phyloP scores from a whole-genome alignment of 1,139 yeast genomes.

The Suhomyces coccinellae region DNA sequence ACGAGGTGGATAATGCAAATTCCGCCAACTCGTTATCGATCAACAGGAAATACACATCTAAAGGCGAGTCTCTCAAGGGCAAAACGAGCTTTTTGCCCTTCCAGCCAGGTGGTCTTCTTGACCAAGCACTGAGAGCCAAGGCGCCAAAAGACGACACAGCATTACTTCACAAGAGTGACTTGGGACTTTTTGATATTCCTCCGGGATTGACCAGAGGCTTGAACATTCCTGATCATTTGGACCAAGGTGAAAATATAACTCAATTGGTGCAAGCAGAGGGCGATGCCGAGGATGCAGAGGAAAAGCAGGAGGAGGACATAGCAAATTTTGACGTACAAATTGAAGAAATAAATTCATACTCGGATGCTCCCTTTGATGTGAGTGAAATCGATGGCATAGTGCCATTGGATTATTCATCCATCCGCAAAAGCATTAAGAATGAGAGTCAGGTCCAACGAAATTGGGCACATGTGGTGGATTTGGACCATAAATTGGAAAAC shows the following conservation, averaged over 20 bases:
- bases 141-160: slow-evolving; percentile 35
- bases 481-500: slow-evolving; percentile 79
- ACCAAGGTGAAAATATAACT: slow-evolving; percentile 7
- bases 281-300: slow-evolving; percentile 7
- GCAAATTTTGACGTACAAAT: slow-evolving; percentile 4
- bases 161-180: slow-evolving; percentile 62
- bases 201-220: slow-evolving; percentile 83
- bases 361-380: slow-evolving; percentile 29
- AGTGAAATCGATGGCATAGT: slow-evolving; percentile 70
- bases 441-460: slow-evolving; percentile 48
- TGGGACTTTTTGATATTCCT: slow-evolving; percentile 80
- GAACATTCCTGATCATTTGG: slow-evolving; percentile 18
- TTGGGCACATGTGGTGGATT: slow-evolving; percentile 96
- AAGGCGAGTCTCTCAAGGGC: slow-evolving; percentile 65
- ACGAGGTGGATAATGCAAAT: slow-evolving; percentile 53
- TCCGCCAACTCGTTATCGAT: slow-evolving; percentile 73
- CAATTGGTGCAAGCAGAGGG: slow-evolving; percentile 12
- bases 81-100: slow-evolving; percentile 80
- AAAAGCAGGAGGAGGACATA: slow-evolving; percentile 5
- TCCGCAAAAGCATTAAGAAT: slow-evolving; percentile 28
- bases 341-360: not conserved
- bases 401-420: slow-evolving; percentile 55
- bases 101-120: slow-evolving; percentile 84
- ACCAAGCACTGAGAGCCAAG: slow-evolving; percentile 25
- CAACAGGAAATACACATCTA: slow-evolving; percentile 65